Evolutionary conservation across 345 rosid species (phyloP), one percentile per base, ranked within the genome.

Genomic region (Dipteronia dyeriana): DNA sequence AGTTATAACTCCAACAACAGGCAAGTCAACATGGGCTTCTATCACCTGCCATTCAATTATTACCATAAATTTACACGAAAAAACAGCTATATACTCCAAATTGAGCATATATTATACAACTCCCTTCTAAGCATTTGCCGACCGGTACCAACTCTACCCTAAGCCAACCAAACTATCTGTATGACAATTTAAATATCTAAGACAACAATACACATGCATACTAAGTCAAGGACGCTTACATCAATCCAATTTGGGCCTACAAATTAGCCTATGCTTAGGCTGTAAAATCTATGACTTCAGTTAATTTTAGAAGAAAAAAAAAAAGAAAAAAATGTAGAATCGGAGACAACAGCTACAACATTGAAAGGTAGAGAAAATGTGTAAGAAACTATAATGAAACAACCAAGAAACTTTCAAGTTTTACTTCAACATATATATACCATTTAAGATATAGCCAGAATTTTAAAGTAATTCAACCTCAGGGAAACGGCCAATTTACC

Each of bases 21-120:
- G 97, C 97, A 94, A 90, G 80, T 94, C 97, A 75, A 85, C 79
- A 75, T 94, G 98, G 53, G 91, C 90, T 84, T 92, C 97, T 76
- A 90, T 85, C 80, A 94, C 95, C 98, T 94, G 91, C 63, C 62
- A 81, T 82, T 70, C 7, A 70, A 65, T 41, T 19, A 56, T 12
- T 61, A 51, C 23, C 68, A 74, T 65, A 54, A 71, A 68, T 57
- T 47, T 70, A 13, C n/a, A n/a, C 11, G 34, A 10, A 60, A 60
- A 41, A 71, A 71, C 26, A 71, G 43, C 31, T 65, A 23, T 74
- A 41, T 17, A 29, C 60, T 43, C 39, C 12, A 71, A 64, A 20
- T 43, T 65, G 64, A 57, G 75, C 57, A 78, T 47, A n/a, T n/a
- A 62, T 51, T 1, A 63, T 13, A 20, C 4, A 6, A 49, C 10